Percentiles rank a stretch among this genome's conserved stretches.
Evolutionary conservation across 1,139 yeast species (phyloP).

Genomic region (Saccharomyces hybrid): DNA sequence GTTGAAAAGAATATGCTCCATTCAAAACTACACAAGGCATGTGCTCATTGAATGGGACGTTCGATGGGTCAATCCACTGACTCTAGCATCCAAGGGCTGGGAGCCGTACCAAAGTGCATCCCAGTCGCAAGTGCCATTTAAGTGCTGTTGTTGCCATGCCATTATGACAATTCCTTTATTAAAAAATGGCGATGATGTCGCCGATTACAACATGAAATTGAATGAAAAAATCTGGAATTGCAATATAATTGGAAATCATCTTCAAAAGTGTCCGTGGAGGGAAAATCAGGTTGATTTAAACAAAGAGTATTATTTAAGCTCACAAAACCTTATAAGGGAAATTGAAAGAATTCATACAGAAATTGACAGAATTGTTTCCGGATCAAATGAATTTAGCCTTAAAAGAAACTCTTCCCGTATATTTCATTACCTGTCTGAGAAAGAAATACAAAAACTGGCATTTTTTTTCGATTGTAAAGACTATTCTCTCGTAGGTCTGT

Average conservation of each 20-base stretch:
- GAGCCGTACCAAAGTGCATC: neutral
- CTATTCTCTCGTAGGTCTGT: slow-evolving; percentile 2
- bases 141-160: slow-evolving; percentile 13
- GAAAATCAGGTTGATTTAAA: slow-evolving; percentile 8
- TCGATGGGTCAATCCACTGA: slow-evolving; percentile 14
- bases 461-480: slow-evolving; percentile 6
- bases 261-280: slow-evolving; percentile 14
- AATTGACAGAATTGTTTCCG: neutral
- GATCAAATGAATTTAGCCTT: neutral
- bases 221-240: slow-evolving; percentile 8
- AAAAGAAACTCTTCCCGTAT: neutral
- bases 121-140: slow-evolving; percentile 4
- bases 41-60: slow-evolving; percentile 14
- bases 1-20: slow-evolving; percentile 5
- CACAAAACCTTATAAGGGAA: slow-evolving; percentile 12
- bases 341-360: slow-evolving; percentile 7
- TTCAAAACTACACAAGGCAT: slow-evolving; percentile 8
- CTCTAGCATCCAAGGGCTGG: slow-evolving; percentile 20
- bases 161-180: slow-evolving; percentile 10
- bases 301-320: slow-evolving; percentile 11
- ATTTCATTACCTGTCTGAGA: neutral
- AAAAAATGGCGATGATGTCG: neutral
- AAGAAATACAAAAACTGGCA: neutral
- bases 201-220: slow-evolving; percentile 4
- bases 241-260: slow-evolving; percentile 7